A percentile compares a stretch with the other conserved stretches of the same genome.
These are phyloP conservation scores for Fusarium secorum DNA, from an alignment of 2,329 filamentous ascomycete genomes.

Conservation along the genomic window DNA sequence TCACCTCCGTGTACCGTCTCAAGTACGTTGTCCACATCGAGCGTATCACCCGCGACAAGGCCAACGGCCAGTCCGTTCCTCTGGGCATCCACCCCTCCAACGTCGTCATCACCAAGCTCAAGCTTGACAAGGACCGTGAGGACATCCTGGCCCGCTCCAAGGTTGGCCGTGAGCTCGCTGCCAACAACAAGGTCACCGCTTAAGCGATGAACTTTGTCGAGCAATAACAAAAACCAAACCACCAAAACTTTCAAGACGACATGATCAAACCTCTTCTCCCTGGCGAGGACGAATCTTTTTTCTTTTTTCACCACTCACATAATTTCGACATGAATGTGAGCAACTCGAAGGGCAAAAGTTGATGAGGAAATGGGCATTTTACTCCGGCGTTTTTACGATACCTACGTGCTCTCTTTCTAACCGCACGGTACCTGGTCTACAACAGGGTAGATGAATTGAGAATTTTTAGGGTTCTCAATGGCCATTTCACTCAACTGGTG, in stretches of 20 bases:
- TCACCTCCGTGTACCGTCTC: constrained; percentile 96
- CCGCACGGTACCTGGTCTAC: constrained; percentile 44
- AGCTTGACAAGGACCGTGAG: constrained; percentile 96
- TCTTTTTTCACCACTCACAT: constrained; percentile 31
- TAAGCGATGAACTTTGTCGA: constrained; percentile 47
- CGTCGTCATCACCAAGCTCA: constrained; percentile 98
- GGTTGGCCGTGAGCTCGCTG: constrained; percentile 77
- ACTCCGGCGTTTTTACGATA: constrained; percentile 50
- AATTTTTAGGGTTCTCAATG: constrained; percentile 66
- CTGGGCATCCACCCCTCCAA: constrained; percentile 96
- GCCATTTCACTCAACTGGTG: constrained; percentile 74
- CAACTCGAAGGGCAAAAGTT: constrained; percentile 39
- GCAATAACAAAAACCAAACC: constrained; percentile 33
- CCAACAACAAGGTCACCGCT: constrained; percentile 73
- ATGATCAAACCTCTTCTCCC: constrained; percentile 31
- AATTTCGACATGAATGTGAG: constrained; percentile 21
- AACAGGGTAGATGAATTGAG: constrained; percentile 55
- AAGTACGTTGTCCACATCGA: constrained; percentile 98
- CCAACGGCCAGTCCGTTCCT: constrained; percentile 93
- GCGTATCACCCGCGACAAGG: constrained; percentile 96
- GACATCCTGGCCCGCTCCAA: constrained; percentile 86
- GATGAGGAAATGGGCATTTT: constrained; percentile 49
- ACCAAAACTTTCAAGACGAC: constrained; percentile 19
- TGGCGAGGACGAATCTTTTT: constrained; percentile 36
- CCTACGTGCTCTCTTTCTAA: constrained; percentile 40